Base-by-base conservation (phyloP, 2,329 filamentous ascomycete genomes). In the Metarhizium brunneum region DNA sequence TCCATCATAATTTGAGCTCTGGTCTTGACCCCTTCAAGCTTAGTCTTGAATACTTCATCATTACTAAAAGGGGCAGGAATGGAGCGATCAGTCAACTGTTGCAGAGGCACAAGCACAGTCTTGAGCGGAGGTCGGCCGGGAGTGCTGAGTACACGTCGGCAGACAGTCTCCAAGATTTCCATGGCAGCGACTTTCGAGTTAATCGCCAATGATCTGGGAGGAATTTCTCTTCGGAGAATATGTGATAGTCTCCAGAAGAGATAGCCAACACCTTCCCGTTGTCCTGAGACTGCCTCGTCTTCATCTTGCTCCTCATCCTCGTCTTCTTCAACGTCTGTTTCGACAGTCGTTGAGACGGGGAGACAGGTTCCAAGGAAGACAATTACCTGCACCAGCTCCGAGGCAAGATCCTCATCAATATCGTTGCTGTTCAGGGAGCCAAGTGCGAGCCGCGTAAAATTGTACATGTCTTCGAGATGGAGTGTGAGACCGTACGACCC, bases 21-120 rank as follows among this genome's bases (percentile, higher is more conserved):
- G 45, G 82, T 78, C 62, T 87, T 84, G 38, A 99, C 76, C 0
- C 76, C 76, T 60, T 90, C 87, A 69, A 92, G 87, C 20, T 78
- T 81, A 6, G 79, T 76, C 61, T 81, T 83, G 75, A 92, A 92
- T 0, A 74, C 68, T 56, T 86, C 82, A 63, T 92, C 88, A 6
- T 81, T 81, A 29, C 86, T 88, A 60, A 84, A 85, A 0, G 90
- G 88, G 14, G 81, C 73, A 0, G 87, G 82, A 52, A 92, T 90
- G 1, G 82, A 82, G 1, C 87, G 79, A 67, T 96, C 91, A 0
- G 91, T 95, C 42, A 99, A 76, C 66, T 94, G 89, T 66, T 92
- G 86, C 6, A 97, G 79, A 0, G 81, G 80, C 13, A 76, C 71
- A 45, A 84, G 73, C 36, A 84, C 72, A 0, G 76, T 76, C 60